phyloP scores from a whole-genome alignment of 2,329 filamentous ascomycete species.

The Fusarium foetens region DNA sequence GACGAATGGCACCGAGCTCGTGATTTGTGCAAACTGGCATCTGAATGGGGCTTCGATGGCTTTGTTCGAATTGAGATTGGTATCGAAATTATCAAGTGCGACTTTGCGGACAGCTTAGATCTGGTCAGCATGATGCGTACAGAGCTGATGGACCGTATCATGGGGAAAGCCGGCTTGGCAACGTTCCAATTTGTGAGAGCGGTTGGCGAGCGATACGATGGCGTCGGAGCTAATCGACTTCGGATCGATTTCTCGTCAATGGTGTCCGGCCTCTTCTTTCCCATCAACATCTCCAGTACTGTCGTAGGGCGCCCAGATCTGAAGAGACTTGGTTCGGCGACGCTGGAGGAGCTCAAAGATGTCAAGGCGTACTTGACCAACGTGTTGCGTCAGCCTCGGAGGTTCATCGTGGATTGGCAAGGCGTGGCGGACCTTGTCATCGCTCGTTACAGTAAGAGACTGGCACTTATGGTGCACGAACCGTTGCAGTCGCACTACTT shows the following conservation, averaged over 20 bases:
- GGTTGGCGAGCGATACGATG: constrained; percentile 57
- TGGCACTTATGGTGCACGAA: constrained; percentile 54
- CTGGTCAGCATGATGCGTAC: constrained; percentile 49
- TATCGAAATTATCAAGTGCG: constrained; percentile 76
- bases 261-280: constrained; percentile 63
- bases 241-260: constrained; percentile 61
- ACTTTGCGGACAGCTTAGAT: constrained; percentile 62
- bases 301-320: constrained; percentile 48
- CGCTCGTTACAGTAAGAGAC: constrained; percentile 66
- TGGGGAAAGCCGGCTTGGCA: constrained; percentile 42
- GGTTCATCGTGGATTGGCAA: constrained; percentile 69
- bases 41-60: constrained; percentile 68
- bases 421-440: constrained; percentile 72
- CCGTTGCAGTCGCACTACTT: constrained; percentile 46
- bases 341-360: constrained; percentile 45
- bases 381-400: constrained; percentile 51
- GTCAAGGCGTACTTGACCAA: constrained; percentile 57
- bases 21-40: constrained; percentile 65
- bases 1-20: constrained; percentile 63
- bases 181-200: constrained; percentile 56
- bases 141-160: constrained; percentile 26
- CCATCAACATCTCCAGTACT: constrained; percentile 60
- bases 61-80: constrained; percentile 75
- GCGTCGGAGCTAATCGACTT: constrained; percentile 55
- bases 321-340: constrained; percentile 47